These are phyloP conservation scores for Zizania latifolia DNA, from an alignment of 176 grass and related monocot genomes.

Conservation along the genomic window DNA sequence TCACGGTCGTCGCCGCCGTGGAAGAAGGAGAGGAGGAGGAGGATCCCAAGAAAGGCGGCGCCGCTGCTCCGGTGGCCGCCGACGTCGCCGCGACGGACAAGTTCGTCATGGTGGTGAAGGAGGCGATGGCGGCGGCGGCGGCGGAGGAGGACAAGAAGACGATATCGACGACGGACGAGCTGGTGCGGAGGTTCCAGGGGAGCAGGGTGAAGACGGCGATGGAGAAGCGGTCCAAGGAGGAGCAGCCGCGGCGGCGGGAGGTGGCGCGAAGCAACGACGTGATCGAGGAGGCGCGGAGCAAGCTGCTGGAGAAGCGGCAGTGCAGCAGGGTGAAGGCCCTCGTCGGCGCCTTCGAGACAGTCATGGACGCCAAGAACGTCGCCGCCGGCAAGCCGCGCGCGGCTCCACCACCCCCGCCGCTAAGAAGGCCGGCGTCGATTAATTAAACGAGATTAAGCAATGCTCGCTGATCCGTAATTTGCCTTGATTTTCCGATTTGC, in stretches of 20 bases:
- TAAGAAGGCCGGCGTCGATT: background rate
- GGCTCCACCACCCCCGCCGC: background rate
- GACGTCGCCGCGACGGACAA: background rate
- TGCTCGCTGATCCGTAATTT: background rate
- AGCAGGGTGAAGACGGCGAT: conserved; percentile 44
- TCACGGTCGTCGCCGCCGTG: background rate
- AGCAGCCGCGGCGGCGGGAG: conserved; percentile 37
- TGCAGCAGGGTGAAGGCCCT: conserved; percentile 62
- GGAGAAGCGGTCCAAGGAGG: conserved; percentile 26
- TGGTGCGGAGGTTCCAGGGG: conserved; percentile 27
- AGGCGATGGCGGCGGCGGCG: background rate
- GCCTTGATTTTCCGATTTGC: background rate
- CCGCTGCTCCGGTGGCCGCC: background rate
- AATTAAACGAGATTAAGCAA: background rate
- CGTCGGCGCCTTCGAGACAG: conserved; percentile 70
- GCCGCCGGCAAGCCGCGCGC: background rate
- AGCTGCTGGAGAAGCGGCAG: conserved; percentile 58
- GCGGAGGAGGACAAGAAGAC: background rate
- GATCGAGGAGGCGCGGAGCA: conserved; percentile 61
- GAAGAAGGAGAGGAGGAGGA: background rate
- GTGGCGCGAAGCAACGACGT: conserved; percentile 49
- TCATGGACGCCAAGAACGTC: conserved; percentile 38
- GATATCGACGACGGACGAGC: background rate
- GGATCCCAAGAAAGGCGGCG: conserved; percentile 8
- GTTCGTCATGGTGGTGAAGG: conserved; percentile 29